These are phyloP conservation scores for Globisporangium alternatum DNA, from an alignment of 352 stramenopile species.

Conservation along the genomic window DNA sequence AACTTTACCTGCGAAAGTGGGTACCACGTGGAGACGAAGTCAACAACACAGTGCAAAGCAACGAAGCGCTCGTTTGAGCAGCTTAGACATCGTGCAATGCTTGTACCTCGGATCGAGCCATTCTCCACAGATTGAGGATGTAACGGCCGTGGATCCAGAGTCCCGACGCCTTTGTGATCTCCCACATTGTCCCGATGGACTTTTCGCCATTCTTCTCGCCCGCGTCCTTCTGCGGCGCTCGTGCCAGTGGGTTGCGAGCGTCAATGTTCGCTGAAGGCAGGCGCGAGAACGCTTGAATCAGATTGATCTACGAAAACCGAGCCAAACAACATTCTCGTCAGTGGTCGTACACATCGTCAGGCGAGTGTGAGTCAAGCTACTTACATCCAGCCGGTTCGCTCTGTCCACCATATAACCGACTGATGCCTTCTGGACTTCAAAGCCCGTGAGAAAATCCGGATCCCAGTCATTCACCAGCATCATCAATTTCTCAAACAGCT, in stretches of 20 bases:
- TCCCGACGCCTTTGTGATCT: slow-evolving; percentile 78
- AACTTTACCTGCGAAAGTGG: slow-evolving; percentile 66
- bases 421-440: slow-evolving; percentile 82
- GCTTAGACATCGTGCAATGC: not conserved
- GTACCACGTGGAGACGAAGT: too few species aligned
- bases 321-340: not conserved
- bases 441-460: slow-evolving; percentile 88
- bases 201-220: slow-evolving; percentile 25
- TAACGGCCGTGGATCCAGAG: slow-evolving; percentile 89
- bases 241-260: slow-evolving; percentile 36
- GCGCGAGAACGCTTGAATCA: slow-evolving; percentile 67
- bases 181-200: slow-evolving; percentile 74
- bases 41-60: not conserved
- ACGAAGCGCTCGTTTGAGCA: too few species aligned
- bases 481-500: slow-evolving; percentile 56
- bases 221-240: slow-evolving; percentile 22
- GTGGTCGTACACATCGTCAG: not conserved
- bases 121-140: slow-evolving; percentile 92
- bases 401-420: slow-evolving; percentile 78
- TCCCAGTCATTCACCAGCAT: slow-evolving; percentile 67
- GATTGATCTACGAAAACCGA: slow-evolving; percentile 43
- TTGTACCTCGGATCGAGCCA: slow-evolving; percentile 73
- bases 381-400: slow-evolving; percentile 51
- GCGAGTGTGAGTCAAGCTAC: not conserved
- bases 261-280: slow-evolving; percentile 55